Percentiles rank a stretch among this genome's conserved stretches.
Evolutionary conservation across 768 basidiomycete species (phyloP).

Genomic region (Amanita phalloides): DNA sequence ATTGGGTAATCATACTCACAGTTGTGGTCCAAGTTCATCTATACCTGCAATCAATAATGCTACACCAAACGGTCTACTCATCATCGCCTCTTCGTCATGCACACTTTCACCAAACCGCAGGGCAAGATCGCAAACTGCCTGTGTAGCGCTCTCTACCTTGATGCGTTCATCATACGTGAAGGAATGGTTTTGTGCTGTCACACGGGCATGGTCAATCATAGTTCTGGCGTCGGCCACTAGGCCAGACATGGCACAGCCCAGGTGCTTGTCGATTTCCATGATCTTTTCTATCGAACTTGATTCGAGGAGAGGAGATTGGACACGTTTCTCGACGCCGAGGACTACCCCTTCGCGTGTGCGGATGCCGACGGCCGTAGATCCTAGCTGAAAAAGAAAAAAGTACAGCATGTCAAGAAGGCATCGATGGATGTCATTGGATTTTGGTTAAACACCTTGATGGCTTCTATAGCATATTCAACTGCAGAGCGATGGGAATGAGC

Average conservation of each 20-base stretch:
- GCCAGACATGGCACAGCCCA: conserved; percentile 97
- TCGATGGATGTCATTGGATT: not conserved
- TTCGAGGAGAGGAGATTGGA: conserved; percentile 93
- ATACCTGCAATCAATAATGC: conserved; percentile 95
- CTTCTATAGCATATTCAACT: conserved; percentile 99
- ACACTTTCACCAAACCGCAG: conserved; percentile 97
- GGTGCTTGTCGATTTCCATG: conserved; percentile 97
- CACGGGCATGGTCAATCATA: conserved; percentile 99
- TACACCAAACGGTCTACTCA: conserved; percentile 98
- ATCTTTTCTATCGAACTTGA: conserved; percentile 97
- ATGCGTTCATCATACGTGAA: conserved; percentile 97
- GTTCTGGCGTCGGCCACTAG: conserved; percentile 97
- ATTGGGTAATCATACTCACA: conserved; percentile 41
- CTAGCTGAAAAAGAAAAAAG: conserved; percentile 48
- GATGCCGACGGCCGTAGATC: conserved; percentile 95
- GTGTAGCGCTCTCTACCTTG: conserved; percentile 95
- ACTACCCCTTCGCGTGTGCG: conserved; percentile 84
- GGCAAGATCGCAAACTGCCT: conserved; percentile 96
- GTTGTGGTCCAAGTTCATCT: conserved; percentile 90
- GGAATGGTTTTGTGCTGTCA: conserved; percentile 89
- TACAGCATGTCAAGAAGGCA: not conserved
- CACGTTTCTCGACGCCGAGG: conserved; percentile 96
- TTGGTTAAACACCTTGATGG: conserved; percentile 69
- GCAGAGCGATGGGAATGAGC: conserved; percentile 11
- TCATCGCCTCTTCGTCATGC: conserved; percentile 97